A percentile compares a stretch with the other conserved stretches of the same genome.
phyloP scores from a whole-genome alignment of 1,284 basidiomycete genomes.

The Pseudozyma hubeiensis region DNA sequence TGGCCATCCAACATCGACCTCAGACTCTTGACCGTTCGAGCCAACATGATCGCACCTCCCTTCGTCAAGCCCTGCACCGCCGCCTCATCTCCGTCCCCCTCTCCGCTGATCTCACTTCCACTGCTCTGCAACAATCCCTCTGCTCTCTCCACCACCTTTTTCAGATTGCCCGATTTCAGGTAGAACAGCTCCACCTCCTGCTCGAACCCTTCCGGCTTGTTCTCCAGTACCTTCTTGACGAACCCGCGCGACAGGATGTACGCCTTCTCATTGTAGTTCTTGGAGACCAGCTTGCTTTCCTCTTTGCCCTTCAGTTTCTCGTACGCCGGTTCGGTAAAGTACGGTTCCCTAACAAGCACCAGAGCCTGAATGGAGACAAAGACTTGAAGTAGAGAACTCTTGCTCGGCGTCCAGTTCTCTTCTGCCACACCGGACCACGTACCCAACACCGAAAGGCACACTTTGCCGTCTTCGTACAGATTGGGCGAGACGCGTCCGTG shows the following conservation, averaged over 20 bases:
- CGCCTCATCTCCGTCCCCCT: slow-evolving; percentile 30
- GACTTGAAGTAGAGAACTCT: slow-evolving; percentile 86
- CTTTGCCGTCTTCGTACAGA: slow-evolving; percentile 93
- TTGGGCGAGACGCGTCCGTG: slow-evolving; percentile 82
- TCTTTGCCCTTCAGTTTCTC: slow-evolving; percentile 74
- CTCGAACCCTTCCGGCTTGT: slow-evolving; percentile 79
- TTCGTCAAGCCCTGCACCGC: slow-evolving; percentile 64
- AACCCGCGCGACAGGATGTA: slow-evolving; percentile 90
- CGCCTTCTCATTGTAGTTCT: slow-evolving; percentile 87
- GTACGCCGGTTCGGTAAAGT: slow-evolving; percentile 52
- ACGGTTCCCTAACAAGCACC: slow-evolving; percentile 91
- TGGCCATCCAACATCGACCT: neutral
- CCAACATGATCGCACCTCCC: slow-evolving; percentile 48
- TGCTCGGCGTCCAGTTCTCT: slow-evolving; percentile 72
- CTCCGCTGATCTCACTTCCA: neutral
- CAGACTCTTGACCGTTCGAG: slow-evolving; percentile 24
- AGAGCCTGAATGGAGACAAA: slow-evolving; percentile 93
- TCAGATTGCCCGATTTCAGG: slow-evolving; percentile 34
- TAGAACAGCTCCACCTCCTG: slow-evolving; percentile 82
- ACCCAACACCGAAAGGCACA: slow-evolving; percentile 88
- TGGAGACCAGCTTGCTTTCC: slow-evolving; percentile 82
- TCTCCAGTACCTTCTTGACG: slow-evolving; percentile 83
- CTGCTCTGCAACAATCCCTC: slow-evolving; percentile 14
- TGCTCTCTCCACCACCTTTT: slow-evolving; percentile 25
- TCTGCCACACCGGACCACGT: slow-evolving; percentile 80